Percentiles rank a stretch among this genome's conserved stretches.
Conservation (phyloP, 495 filamentous ascomycete species). For the Xylaria flabelliformis region DNA sequence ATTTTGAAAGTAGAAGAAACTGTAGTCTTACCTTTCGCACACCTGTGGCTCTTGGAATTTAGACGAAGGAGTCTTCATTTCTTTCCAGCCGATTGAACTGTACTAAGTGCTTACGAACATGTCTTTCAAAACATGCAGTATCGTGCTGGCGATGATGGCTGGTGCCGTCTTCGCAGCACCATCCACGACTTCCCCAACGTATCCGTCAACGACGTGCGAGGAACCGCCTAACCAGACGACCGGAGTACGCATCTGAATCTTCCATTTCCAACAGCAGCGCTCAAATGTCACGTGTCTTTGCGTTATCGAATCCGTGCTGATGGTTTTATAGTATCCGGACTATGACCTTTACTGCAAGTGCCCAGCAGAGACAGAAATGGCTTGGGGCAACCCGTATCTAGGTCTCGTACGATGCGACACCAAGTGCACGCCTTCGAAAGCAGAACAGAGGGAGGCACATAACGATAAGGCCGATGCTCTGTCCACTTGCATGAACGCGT, state of each 20-base stretch:
- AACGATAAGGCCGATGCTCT: constrained; percentile 28
- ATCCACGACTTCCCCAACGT: neutral
- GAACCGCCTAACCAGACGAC: constrained; percentile 24
- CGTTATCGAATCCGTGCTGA: neutral
- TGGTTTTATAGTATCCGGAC: constrained; percentile 29
- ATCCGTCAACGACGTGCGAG: constrained; percentile 7
- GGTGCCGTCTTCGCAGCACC: constrained; percentile 9
- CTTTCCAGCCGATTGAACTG: neutral
- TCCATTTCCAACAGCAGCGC: neutral
- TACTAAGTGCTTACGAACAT: neutral
- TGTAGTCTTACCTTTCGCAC: neutral
- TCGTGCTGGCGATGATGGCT: constrained; percentile 7
- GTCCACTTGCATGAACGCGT: constrained; percentile 31
- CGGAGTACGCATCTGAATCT: constrained; percentile 13
- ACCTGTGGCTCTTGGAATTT: neutral
- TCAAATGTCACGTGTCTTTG: neutral
- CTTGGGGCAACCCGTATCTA: constrained; percentile 38
- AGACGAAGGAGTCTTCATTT: neutral
- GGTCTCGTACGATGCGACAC: constrained; percentile 38
- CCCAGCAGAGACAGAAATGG: constrained; percentile 23
- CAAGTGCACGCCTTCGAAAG: constrained; percentile 30
- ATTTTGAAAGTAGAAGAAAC: neutral
- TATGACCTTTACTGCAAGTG: constrained; percentile 39
- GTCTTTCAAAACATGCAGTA: constrained; percentile 11
- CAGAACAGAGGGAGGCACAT: constrained; percentile 32